Conservation (phyloP, 805 yeast genomes). For the Candida mattraensis region DNA sequence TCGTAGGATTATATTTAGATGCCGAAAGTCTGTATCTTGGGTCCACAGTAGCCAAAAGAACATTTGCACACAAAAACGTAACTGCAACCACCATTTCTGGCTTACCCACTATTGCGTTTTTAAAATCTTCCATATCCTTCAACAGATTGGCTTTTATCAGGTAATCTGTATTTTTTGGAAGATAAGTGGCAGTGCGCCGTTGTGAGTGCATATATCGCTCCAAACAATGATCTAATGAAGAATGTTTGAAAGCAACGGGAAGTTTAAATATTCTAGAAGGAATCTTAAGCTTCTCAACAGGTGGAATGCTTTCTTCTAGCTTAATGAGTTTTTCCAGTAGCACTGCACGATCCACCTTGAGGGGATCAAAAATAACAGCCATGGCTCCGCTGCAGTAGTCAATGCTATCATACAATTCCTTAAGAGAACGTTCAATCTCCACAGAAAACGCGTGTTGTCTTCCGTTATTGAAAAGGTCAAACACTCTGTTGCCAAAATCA, state of each 20-base stretch:
- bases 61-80: slow-evolving; percentile 96
- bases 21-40: slow-evolving; percentile 93
- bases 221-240: slow-evolving; percentile 82
- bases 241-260: slow-evolving; percentile 96
- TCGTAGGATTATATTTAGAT: slow-evolving; percentile 91
- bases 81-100: slow-evolving; percentile 93
- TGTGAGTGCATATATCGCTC: slow-evolving; percentile 90
- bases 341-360: slow-evolving; percentile 54
- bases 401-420: slow-evolving; percentile 86
- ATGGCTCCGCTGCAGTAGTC: slow-evolving; percentile 96
- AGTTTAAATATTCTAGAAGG: slow-evolving; percentile 77
- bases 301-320: slow-evolving; percentile 69
- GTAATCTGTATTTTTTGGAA: slow-evolving; percentile 95
- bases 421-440: slow-evolving; percentile 58
- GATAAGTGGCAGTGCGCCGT: slow-evolving; percentile 91
- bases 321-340: slow-evolving; percentile 64
- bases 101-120: slow-evolving; percentile 82
- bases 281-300: slow-evolving; percentile 78
- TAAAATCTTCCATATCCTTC: slow-evolving; percentile 68
- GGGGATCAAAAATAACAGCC: slow-evolving; percentile 75
- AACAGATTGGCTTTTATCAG: slow-evolving; percentile 84
- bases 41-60: slow-evolving; percentile 96
- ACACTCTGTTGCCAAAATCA: slow-evolving; percentile 88
- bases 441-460: slow-evolving; percentile 78
- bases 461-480: slow-evolving; percentile 65